Conservation (phyloP, 257 asterid genomes). For the Cinchona pubescens region DNA sequence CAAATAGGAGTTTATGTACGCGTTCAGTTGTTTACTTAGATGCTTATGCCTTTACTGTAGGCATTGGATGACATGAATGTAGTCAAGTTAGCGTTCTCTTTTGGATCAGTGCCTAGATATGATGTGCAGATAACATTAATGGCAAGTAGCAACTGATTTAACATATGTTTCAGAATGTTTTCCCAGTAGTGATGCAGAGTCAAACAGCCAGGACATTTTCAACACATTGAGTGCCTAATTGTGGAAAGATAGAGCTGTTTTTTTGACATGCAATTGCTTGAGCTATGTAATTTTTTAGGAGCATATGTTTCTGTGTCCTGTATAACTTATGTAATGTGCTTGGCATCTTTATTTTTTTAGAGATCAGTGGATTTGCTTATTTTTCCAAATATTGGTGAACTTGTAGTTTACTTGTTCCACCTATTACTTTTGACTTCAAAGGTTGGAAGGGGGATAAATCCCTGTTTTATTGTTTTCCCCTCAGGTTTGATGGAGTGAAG, state of each 20-base stretch:
- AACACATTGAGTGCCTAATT: background rate
- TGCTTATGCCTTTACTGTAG: background rate
- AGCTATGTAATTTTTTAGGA: background rate
- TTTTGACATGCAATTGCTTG: background rate
- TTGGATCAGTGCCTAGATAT: background rate
- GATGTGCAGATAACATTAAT: background rate
- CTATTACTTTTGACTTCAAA: background rate
- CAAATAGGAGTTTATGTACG: too few species aligned
- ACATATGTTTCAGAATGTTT: background rate
- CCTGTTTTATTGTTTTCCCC: background rate
- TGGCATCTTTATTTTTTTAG: background rate
- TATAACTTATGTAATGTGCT: background rate
- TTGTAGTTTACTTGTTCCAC: background rate
- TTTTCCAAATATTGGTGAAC: background rate
- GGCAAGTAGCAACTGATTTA: background rate
- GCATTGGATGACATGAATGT: background rate
- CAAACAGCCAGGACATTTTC: background rate
- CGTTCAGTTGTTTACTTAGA: background rate
- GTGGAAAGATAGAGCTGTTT: background rate
- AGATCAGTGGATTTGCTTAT: slow-evolving; percentile 3
- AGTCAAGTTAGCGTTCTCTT: background rate
- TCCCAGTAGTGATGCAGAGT: background rate
- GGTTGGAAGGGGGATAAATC: background rate
- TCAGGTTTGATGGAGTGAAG: slow-evolving; percentile 3
- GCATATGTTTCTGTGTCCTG: background rate